Evolutionary conservation across 78 protist genomes (phyloP).

Genomic region (Dictyostelium discoideum): dicty_2.7 NC_007088.5:3802001-3802500

Average conservation of each 20-base stretch:
- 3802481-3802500: not conserved
- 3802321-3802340: not conserved
- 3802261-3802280: slow-evolving; percentile 5
- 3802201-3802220: not conserved
- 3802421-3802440: slow-evolving; percentile 21
- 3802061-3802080: slow-evolving; percentile 36
- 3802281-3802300: slow-evolving; percentile 24
- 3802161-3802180: not conserved
- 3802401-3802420: not conserved
- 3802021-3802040: not conserved
- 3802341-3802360: not conserved
- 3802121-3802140: slow-evolving; percentile 4
- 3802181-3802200: slow-evolving; percentile 36
- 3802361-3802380: not conserved
- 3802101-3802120: not conserved
- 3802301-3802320: not conserved
- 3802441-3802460: not conserved
- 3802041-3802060: not conserved
- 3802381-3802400: not conserved
- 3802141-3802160: not conserved
- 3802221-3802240: not conserved
- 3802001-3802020: slow-evolving; percentile 80
- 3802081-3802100: slow-evolving; percentile 72
- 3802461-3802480: not conserved
- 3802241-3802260: slow-evolving; percentile 5